Conservation (phyloP, 164 flowering plant species). For the Vitis rupestris region DNA sequence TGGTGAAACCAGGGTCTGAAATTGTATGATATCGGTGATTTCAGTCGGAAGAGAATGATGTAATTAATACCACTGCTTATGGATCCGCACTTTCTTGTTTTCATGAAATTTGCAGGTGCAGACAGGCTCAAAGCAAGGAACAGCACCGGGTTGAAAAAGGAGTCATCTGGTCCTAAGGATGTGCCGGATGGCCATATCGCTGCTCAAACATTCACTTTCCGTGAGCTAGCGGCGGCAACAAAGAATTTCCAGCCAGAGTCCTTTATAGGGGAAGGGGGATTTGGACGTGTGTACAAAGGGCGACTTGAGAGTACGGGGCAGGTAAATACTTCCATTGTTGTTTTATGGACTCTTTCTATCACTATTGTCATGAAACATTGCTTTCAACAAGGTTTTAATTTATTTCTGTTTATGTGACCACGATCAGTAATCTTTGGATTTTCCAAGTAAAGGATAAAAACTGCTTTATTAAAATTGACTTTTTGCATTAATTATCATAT, state of each 20-base stretch:
- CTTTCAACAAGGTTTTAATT: no score
- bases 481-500: no score
- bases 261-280: slow-evolving; percentile 76
- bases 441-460: no score
- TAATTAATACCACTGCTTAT: neutral
- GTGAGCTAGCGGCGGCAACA: slow-evolving; percentile 71
- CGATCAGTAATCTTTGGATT: no score
- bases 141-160: slow-evolving; percentile 38
- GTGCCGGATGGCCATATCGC: slow-evolving; percentile 39
- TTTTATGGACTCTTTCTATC: no score
- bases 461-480: no score
- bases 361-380: no score
- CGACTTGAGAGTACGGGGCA: slow-evolving; percentile 54
- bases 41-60: neutral
- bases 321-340: slow-evolving; percentile 31
- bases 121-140: slow-evolving; percentile 46
- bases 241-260: slow-evolving; percentile 59
- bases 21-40: neutral
- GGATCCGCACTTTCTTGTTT: slow-evolving; percentile 2
- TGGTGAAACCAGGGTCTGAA: neutral
- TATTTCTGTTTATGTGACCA: no score
- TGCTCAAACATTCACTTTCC: slow-evolving; percentile 65
- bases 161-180: slow-evolving; percentile 33
- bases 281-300: slow-evolving; percentile 72
- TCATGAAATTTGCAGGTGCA: slow-evolving; percentile 36